phyloP scores from a whole-genome alignment of 2,329 filamentous ascomycete species.

The Scedosporium minutisporum region DNA sequence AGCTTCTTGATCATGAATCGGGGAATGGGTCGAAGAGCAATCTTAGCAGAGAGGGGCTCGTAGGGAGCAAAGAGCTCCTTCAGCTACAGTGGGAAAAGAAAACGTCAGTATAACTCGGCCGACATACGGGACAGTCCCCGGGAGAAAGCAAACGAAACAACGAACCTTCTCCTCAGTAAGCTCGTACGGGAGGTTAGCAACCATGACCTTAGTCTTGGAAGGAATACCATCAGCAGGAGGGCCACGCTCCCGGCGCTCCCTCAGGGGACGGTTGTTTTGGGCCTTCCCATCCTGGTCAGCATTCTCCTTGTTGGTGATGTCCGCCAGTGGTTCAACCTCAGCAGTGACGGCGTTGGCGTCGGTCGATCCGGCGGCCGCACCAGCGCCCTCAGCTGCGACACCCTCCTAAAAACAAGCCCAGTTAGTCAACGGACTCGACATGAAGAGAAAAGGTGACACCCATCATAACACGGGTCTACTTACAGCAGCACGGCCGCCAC shows the following conservation, averaged over 20 bases:
- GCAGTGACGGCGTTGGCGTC: slow-evolving; percentile 29
- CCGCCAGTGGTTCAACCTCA: slow-evolving; percentile 50
- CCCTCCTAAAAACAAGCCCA: slow-evolving; percentile 16
- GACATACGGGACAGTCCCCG: not conserved
- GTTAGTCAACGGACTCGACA: not conserved
- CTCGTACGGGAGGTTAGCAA: slow-evolving; percentile 97
- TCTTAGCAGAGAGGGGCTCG: slow-evolving; percentile 90
- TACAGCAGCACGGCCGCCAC: slow-evolving; percentile 36
- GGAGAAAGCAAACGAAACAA: slow-evolving; percentile 7
- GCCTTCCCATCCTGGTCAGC: slow-evolving; percentile 53
- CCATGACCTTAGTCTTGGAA: slow-evolving; percentile 99
- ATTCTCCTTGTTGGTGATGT: slow-evolving; percentile 44
- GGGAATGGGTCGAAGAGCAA: slow-evolving; percentile 93
- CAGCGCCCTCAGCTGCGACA: slow-evolving; percentile 32
- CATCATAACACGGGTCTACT: slow-evolving; percentile 2
- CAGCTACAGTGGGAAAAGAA: slow-evolving; percentile 47
- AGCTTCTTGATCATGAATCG: slow-evolving; percentile 99
- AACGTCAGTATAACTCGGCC: not conserved
- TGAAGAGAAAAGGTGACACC: not conserved
- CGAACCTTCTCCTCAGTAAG: slow-evolving; percentile 91
- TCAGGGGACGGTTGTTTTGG: slow-evolving; percentile 44
- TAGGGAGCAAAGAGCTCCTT: slow-evolving; percentile 95
- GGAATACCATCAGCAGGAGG: slow-evolving; percentile 94
- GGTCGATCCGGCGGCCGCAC: slow-evolving; percentile 28
- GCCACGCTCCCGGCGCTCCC: slow-evolving; percentile 70